phyloP scores from a whole-genome alignment of 129 eudicot genomes.

The sunflower (Helianthus annuus) region HanXRQr2.0-SUNRISE NC_035448.2:120528729-120529228 shows the following conservation, averaged over 20 bases:
- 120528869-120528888: conserved; percentile 88
- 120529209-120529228: conserved; percentile 94
- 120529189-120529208: conserved; percentile 65
- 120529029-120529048: conserved; percentile 87
- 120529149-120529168: not conserved
- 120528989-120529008: conserved; percentile 90
- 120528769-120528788: not conserved
- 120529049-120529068: conserved; percentile 68
- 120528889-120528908: conserved; percentile 90
- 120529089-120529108: conserved; percentile 92
- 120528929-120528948: conserved; percentile 91
- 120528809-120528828: conserved; percentile 20
- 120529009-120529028: conserved; percentile 98
- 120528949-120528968: conserved; percentile 95
- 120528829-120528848: conserved; percentile 31
- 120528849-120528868: conserved; percentile 74
- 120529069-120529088: conserved; percentile 76
- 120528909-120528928: conserved; percentile 91
- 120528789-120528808: conserved; percentile 17
- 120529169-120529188: conserved; percentile 30
- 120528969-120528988: conserved; percentile 91
- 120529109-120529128: conserved; percentile 50
- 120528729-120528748: not conserved
- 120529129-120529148: conserved; percentile 1
- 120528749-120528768: not conserved